These are phyloP conservation scores for Tetradesmus lagerheimii DNA, from an alignment of 139 green algal species.

Conservation along the genomic window DNA sequence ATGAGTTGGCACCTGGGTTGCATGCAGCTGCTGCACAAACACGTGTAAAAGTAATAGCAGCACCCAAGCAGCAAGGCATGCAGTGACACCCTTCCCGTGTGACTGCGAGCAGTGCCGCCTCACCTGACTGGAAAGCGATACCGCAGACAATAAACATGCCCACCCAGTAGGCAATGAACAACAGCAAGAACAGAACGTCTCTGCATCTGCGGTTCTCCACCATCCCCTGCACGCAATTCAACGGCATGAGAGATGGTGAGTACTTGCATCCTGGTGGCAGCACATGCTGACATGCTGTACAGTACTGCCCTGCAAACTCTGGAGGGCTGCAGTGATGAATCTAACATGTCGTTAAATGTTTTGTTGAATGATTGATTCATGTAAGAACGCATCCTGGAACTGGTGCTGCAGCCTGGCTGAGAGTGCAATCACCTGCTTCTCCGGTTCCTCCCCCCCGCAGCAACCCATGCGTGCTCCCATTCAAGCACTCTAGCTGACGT, in stretches of 20 bases:
- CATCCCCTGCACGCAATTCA: constrained; percentile 54
- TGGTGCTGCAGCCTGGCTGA: not conserved
- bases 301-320: not conserved
- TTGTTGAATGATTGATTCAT: no score
- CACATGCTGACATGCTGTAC: not conserved
- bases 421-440: constrained; percentile 44
- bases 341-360: no score
- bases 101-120: not conserved
- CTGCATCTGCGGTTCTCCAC: constrained; percentile 62
- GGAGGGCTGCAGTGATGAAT: no score
- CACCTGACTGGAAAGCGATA: constrained; percentile 66
- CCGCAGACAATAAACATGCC: constrained; percentile 82
- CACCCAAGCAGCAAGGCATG: no score
- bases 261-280: not conserved
- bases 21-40: not conserved
- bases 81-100: no score
- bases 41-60: no score
- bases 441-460: constrained; percentile 34
- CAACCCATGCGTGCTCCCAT: no score
- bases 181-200: constrained; percentile 75
- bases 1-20: not conserved
- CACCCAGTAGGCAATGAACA: constrained; percentile 77
- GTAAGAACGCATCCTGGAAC: not conserved
- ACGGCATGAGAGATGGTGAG: no score
- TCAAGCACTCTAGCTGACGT: no score